Base-by-base conservation (phyloP, 2,329 filamentous ascomycete genomes). In the Fusarium buharicum region DNA sequence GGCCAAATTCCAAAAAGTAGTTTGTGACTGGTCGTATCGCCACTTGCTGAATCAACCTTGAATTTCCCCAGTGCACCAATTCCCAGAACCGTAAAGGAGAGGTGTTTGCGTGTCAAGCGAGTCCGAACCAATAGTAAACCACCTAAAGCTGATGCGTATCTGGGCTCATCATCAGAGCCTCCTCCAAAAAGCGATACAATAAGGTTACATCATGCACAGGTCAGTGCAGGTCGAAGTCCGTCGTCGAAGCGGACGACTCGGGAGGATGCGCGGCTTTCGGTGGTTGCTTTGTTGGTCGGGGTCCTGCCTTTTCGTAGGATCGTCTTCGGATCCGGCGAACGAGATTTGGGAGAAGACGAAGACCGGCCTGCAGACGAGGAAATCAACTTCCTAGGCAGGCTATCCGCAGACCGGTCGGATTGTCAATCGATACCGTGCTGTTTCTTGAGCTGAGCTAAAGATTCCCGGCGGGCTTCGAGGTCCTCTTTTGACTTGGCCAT, bases 341-440 rank as follows among this genome's bases (percentile, higher is more conserved):
- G 68, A 65, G 76, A 68, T 65, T 74, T 73, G 50, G 77, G 71
- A 73, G 80, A 77, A 75, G 76, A 74, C 76, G 77, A 79, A 80
- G 83, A 87, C 85, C 84, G 84, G 84, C 83, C 84, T 83, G 82
- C 82, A 82, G 83, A 84, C 78, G 74, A 76, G 72, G 78, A 76
- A 70, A 70, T 63, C 69, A 73, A 75, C 73, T 81, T 75, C 71
- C 75, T 75, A 68, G 70, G 74, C 75, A 75, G 76, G 75, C 73
- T 77, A 74, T 84, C 84, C 76, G 78, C 82, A 85, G 85, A 81
- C 86, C 86, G 86, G 86, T 89, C 86, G 84, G 83, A 86, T 86
- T 87, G 87, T 94, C 92, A 99, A 89, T 97, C 94, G 85, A 98
- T 97, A 77, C 93, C 94, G 80, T 99, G 93, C 80, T 98, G 92